phyloP scores from a whole-genome alignment of 768 basidiomycete genomes.

The Epithele typhae region DNA sequence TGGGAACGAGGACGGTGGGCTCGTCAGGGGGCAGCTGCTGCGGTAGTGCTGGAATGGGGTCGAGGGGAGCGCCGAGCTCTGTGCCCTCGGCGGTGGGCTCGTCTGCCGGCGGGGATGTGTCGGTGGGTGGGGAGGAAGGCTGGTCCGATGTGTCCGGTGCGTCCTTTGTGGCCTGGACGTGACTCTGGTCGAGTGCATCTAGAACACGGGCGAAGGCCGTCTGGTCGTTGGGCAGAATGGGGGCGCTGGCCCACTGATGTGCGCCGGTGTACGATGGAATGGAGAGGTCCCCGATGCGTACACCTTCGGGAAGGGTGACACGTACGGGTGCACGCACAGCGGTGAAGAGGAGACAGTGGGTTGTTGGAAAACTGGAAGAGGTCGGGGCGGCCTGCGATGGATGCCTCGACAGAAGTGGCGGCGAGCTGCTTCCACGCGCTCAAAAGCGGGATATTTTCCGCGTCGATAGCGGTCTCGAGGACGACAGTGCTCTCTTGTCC shows the following conservation, averaged over 20 bases:
- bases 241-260: background rate
- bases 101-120: too few species aligned
- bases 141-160: too few species aligned
- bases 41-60: too few species aligned
- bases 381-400: background rate
- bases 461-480: slow-evolving; percentile 3
- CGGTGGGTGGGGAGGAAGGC: too few species aligned
- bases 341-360: slow-evolving; percentile 12
- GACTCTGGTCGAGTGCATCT: background rate
- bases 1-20: background rate
- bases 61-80: too few species aligned
- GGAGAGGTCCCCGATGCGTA: background rate
- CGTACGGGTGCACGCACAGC: slow-evolving; percentile 3
- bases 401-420: slow-evolving; percentile 8
- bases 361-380: slow-evolving; percentile 8
- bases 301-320: background rate
- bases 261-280: background rate
- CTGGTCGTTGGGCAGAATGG: background rate
- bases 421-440: slow-evolving; percentile 4
- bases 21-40: too few species aligned
- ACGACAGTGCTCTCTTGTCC: background rate
- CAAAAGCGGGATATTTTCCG: background rate
- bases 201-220: background rate
- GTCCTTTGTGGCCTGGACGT: background rate
- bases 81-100: too few species aligned